Conservation (phyloP, 495 filamentous ascomycete species). For the Rusavskia elegans region DNA sequence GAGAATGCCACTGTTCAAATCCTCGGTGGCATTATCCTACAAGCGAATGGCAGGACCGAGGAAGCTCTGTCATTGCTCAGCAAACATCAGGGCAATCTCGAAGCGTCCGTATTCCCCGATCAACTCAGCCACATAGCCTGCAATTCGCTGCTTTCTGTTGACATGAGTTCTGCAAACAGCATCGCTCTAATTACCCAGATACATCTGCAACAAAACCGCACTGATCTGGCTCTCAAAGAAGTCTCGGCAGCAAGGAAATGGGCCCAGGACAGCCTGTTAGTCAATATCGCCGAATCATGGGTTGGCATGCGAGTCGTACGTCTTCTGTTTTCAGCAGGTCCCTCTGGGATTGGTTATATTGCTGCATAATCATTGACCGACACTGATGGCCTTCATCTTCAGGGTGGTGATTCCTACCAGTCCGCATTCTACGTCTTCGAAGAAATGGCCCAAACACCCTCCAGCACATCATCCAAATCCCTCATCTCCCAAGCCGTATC, state of each 20-base stretch:
- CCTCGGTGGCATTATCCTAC: slow-evolving; percentile 59
- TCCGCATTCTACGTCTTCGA: slow-evolving; percentile 97
- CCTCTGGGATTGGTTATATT: not conserved
- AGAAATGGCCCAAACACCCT: slow-evolving; percentile 77
- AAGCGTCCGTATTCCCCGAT: slow-evolving; percentile 48
- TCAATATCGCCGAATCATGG: slow-evolving; percentile 94
- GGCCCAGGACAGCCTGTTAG: slow-evolving; percentile 86
- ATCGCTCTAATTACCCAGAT: slow-evolving; percentile 76
- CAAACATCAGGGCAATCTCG: slow-evolving; percentile 66
- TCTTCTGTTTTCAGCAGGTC: slow-evolving; percentile 5
- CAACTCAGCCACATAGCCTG: not conserved
- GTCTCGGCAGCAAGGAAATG: slow-evolving; percentile 78
- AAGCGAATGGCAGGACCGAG: slow-evolving; percentile 59
- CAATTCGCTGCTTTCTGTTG: not conserved
- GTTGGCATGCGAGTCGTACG: slow-evolving; percentile 74
- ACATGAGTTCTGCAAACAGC: slow-evolving; percentile 15
- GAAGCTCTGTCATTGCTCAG: slow-evolving; percentile 65
- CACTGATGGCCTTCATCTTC: not conserved
- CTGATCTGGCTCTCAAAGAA: slow-evolving; percentile 79
- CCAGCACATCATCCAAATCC: slow-evolving; percentile 41
- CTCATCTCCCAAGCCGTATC: slow-evolving; percentile 80
- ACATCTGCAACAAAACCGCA: slow-evolving; percentile 76
- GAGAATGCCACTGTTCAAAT: slow-evolving; percentile 77
- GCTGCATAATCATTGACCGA: not conserved
- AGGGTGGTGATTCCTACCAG: slow-evolving; percentile 95